Conservation (phyloP, 345 rosid genomes). For the Brassica nigra region DNA sequence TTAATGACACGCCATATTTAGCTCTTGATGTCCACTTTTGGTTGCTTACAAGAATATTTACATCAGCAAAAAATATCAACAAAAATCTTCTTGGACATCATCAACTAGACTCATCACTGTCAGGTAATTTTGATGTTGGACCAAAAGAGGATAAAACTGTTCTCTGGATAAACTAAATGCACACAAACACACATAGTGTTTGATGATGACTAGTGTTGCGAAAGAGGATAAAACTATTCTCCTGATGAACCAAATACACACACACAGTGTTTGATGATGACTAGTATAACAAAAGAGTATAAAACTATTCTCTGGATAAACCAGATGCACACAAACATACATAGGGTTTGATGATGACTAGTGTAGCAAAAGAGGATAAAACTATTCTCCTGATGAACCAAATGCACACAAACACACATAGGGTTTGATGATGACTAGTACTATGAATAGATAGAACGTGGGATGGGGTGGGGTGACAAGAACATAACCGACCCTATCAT, state of each 20-base stretch:
- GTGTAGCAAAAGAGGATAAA: no score
- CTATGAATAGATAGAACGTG: background rate
- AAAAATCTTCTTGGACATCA: slow-evolving; percentile 8
- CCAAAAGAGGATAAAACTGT: slow-evolving; percentile 16
- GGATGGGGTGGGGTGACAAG: slow-evolving; percentile 9
- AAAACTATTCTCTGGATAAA: no score
- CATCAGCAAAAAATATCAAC: slow-evolving; percentile 14
- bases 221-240: background rate
- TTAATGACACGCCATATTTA: slow-evolving; percentile 26
- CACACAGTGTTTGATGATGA: slow-evolving; percentile 22
- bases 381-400: no score
- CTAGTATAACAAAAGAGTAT: background rate
- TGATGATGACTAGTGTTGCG: background rate
- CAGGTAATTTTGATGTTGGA: slow-evolving; percentile 8
- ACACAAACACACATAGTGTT: background rate
- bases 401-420: no score
- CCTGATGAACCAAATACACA: slow-evolving; percentile 7
- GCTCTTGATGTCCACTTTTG: slow-evolving; percentile 35
- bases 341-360: no score
- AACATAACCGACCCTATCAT: slow-evolving; percentile 24
- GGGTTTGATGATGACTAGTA: background rate
- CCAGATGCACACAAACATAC: no score
- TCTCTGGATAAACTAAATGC: slow-evolving; percentile 9
- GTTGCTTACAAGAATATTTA: slow-evolving; percentile 22
- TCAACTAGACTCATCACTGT: slow-evolving; percentile 23